A percentile compares a stretch with the other conserved stretches of the same genome.
These are phyloP conservation scores for Xylariales sp. DNA, from an alignment of 2,329 filamentous ascomycete species.

Conservation along the genomic window DNA sequence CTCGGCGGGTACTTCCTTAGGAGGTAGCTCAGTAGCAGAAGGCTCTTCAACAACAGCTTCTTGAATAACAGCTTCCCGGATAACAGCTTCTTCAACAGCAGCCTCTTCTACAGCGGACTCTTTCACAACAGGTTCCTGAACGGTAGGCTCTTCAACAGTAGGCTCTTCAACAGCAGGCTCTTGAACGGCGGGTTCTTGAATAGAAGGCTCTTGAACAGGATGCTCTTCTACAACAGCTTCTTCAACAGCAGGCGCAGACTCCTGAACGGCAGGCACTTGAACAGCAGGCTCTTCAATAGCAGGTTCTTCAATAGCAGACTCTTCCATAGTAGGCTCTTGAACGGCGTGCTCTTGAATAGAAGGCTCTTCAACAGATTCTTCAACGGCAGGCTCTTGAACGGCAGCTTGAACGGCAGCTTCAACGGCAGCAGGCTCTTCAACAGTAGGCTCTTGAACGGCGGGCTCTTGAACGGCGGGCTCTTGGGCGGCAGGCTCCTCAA, in stretches of 20 bases:
- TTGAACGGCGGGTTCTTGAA: conserved; percentile 17
- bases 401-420: background rate
- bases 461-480: conserved; percentile 23
- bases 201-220: background rate
- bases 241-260: background rate
- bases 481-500: conserved; percentile 4
- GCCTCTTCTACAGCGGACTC: background rate
- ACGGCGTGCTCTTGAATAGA: background rate
- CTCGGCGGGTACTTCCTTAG: conserved; percentile 17
- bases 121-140: background rate
- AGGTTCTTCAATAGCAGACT: background rate
- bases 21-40: conserved; percentile 7
- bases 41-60: conserved; percentile 22
- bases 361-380: background rate
- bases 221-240: background rate
- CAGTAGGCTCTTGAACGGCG: background rate
- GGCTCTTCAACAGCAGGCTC: conserved; percentile 17
- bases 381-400: background rate
- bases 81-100: background rate
- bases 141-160: conserved; percentile 7
- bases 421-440: background rate
- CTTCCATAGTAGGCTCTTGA: conserved; percentile 5
- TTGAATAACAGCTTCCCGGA: background rate
- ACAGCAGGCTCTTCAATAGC: background rate
- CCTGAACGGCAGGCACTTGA: conserved; percentile 4